phyloP scores from a whole-genome alignment of 1,139 yeast genomes.

The Yamadazyma epiphylla region DNA sequence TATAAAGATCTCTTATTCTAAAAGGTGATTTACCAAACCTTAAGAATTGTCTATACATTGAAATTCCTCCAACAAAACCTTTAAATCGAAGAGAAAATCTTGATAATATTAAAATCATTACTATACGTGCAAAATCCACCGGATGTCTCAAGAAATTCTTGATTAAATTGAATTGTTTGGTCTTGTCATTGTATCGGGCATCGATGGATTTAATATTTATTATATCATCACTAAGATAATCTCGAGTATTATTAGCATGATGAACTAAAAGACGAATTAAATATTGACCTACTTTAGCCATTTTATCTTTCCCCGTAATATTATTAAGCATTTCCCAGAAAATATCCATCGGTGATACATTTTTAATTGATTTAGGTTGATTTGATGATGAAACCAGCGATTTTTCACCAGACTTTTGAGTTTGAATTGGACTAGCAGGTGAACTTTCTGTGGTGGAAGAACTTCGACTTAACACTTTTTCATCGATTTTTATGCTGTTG shows the following conservation, averaged over 20 bases:
- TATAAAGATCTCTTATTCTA: constrained; percentile 32
- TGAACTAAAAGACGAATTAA: constrained; percentile 49
- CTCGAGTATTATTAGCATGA: constrained; percentile 43
- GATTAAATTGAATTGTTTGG: constrained; percentile 31
- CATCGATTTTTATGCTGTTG: constrained; percentile 6
- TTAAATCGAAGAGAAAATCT: constrained; percentile 23
- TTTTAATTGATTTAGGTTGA: constrained; percentile 1
- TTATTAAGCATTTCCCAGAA: constrained; percentile 50
- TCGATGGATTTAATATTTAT: constrained; percentile 29
- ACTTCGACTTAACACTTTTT: constrained; percentile 9
- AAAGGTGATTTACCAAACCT: constrained; percentile 74
- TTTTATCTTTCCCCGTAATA: constrained; percentile 65
- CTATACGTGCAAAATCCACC: constrained; percentile 32
- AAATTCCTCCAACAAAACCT: constrained; percentile 49
- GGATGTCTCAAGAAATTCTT: constrained; percentile 41
- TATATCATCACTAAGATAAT: constrained; percentile 29
- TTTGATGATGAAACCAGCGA: no score
- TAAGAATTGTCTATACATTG: constrained; percentile 62
- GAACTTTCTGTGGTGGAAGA: no score
- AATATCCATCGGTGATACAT: constrained; percentile 31
- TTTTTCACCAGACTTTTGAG: no score
- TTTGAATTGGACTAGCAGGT: constrained; percentile 4
- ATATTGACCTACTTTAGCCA: constrained; percentile 64
- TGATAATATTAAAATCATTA: constrained; percentile 34
- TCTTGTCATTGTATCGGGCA: constrained; percentile 29